These are phyloP conservation scores for Vitis hybrid DNA, from an alignment of 177 flowering plant species.

Conservation along the genomic window DNA sequence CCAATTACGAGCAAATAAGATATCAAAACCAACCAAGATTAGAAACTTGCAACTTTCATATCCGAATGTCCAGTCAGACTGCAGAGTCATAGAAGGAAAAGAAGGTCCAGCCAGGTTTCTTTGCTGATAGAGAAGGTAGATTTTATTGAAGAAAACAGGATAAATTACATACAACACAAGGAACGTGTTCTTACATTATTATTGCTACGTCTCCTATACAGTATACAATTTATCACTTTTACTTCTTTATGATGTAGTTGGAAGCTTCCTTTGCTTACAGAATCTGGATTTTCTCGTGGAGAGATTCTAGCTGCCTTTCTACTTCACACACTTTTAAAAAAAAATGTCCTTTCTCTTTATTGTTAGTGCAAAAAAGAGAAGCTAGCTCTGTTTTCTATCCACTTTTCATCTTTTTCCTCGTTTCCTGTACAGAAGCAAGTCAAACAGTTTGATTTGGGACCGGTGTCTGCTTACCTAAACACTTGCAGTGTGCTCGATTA, in stretches of 20 bases:
- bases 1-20: no score
- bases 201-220: conserved; percentile 10
- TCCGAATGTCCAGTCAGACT: no score
- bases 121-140: background rate
- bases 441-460: conserved; percentile 18
- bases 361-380: conserved; percentile 4
- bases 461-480: conserved; percentile 29
- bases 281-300: conserved; percentile 8
- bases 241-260: conserved; percentile 2
- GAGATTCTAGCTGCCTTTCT: conserved; percentile 8
- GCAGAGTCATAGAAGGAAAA: no score
- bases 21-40: no score
- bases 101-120: no score
- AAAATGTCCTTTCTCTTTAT: conserved; percentile 4
- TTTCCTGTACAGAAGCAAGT: conserved; percentile 18
- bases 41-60: no score
- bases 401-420: background rate
- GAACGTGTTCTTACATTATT: background rate
- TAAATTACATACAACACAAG: background rate
- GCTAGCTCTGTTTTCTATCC: conserved; percentile 6
- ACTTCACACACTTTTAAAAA: conserved; percentile 1
- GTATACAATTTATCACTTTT: conserved; percentile 15
- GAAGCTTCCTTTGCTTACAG: conserved; percentile 14
- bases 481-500: conserved; percentile 57
- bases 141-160: background rate